A percentile compares a stretch with the other conserved stretches of the same genome.
Evolutionary conservation across 345 rosid species (phyloP).

Genomic region (Citrus glauca): DNA sequence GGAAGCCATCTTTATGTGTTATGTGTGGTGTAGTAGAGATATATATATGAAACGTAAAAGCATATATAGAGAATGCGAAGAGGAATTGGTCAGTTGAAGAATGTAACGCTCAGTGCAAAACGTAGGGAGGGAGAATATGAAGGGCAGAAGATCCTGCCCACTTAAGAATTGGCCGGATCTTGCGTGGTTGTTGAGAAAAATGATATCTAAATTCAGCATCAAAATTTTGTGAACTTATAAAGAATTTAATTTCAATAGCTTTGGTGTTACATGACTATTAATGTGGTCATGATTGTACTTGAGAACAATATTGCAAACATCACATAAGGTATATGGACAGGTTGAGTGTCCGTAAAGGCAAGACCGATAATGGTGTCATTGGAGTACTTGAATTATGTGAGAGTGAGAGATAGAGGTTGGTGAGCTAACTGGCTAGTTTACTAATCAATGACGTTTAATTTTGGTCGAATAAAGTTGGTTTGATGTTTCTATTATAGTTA

Average conservation of each 20-base stretch:
- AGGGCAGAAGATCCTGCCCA: not conserved
- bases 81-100: not conserved
- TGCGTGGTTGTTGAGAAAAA: constrained; percentile 29
- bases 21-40: not conserved
- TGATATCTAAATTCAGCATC: constrained; percentile 8
- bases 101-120: not conserved
- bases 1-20: constrained; percentile 10
- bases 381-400: not conserved
- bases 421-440: constrained; percentile 14
- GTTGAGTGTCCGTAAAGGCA: not conserved
- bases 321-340: not conserved
- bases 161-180: constrained; percentile 3
- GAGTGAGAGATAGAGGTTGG: constrained; percentile 10
- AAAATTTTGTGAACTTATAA: not conserved
- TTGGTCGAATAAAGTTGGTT: constrained; percentile 20
- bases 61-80: not conserved
- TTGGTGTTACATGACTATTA: not conserved
- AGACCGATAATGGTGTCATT: not conserved
- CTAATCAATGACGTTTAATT: not conserved
- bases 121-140: not conserved
- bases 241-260: not conserved
- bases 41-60: not conserved
- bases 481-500: constrained; percentile 9
- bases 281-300: not conserved
- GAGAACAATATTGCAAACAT: not conserved